Evolutionary conservation across 148 eudicot genomes (phyloP).

Genomic region (Polygonum maritimum): DNA sequence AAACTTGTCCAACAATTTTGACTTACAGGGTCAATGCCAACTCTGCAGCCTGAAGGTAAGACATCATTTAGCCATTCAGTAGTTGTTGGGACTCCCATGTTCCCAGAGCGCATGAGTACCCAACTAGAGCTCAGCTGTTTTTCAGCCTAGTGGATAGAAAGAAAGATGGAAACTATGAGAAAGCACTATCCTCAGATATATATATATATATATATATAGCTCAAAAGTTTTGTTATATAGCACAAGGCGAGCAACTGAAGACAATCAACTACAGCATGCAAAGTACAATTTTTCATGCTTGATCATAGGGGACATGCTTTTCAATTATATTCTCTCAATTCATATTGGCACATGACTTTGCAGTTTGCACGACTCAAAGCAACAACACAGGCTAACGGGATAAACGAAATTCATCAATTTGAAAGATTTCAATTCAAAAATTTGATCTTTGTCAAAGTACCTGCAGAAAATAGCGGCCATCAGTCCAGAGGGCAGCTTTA

Average conservation of each 20-base stretch:
- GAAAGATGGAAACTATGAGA: not conserved
- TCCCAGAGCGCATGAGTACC: slow-evolving; percentile 96
- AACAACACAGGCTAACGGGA: not conserved
- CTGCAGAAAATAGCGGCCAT: slow-evolving; percentile 96
- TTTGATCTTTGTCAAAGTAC: slow-evolving; percentile 16
- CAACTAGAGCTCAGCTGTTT: slow-evolving; percentile 80
- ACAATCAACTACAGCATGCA: not conserved
- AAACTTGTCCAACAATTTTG: slow-evolving; percentile 3
- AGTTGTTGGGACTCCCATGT: slow-evolving; percentile 75
- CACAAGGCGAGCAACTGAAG: not conserved
- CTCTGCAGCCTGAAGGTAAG: slow-evolving; percentile 80
- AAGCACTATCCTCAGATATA: not conserved
- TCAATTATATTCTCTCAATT: not conserved
- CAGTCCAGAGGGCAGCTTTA: slow-evolving; percentile 98
- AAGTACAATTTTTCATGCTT: not conserved
- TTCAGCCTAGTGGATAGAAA: slow-evolving; percentile 56
- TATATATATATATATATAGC: not conserved
- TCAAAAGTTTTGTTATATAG: not conserved
- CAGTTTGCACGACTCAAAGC: not conserved
- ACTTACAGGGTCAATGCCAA: slow-evolving; percentile 99
- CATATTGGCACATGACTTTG: not conserved
- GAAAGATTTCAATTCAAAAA: not conserved
- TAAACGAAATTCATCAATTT: not conserved
- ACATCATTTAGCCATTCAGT: slow-evolving; percentile 91
- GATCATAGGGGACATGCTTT: not conserved